Conservation (phyloP, 1,284 basidiomycete species). For the Leccinum brunneo-olivaceum region DNA sequence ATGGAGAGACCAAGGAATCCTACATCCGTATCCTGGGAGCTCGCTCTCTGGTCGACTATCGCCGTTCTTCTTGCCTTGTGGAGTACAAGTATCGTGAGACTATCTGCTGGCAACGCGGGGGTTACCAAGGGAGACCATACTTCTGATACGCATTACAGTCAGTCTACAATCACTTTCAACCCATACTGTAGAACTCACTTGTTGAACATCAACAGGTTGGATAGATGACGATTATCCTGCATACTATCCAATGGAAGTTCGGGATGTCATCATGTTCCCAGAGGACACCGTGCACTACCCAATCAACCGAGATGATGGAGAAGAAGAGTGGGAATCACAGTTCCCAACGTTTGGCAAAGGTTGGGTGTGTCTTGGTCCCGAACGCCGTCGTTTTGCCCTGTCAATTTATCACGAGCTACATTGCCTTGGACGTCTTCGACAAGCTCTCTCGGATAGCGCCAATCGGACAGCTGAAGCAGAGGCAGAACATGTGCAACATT, state of each 20-base stretch:
- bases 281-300: constrained; percentile 25
- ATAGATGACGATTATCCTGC: constrained; percentile 23
- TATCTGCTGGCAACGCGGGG: background rate
- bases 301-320: constrained; percentile 22
- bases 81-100: constrained; percentile 14
- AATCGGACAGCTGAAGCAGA: constrained; percentile 33
- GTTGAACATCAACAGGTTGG: constrained; percentile 14
- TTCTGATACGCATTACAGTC: constrained; percentile 15
- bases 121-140: background rate
- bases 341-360: constrained; percentile 13
- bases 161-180: constrained; percentile 2
- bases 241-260: constrained; percentile 23
- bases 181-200: constrained; percentile 7
- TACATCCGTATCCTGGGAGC: constrained; percentile 12
- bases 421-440: constrained; percentile 23
- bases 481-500: constrained; percentile 29
- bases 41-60: constrained; percentile 19
- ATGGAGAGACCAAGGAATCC: constrained; percentile 12
- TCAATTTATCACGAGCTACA: constrained; percentile 31
- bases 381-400: constrained; percentile 25
- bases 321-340: constrained; percentile 20
- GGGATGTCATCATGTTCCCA: constrained; percentile 20
- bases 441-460: constrained; percentile 15
- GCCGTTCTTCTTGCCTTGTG: constrained; percentile 19
- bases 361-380: constrained; percentile 13